These are phyloP conservation scores for Eimeria brunetti DNA, from an alignment of 169 alveolate genomes.

Conservation along the genomic window DNA sequence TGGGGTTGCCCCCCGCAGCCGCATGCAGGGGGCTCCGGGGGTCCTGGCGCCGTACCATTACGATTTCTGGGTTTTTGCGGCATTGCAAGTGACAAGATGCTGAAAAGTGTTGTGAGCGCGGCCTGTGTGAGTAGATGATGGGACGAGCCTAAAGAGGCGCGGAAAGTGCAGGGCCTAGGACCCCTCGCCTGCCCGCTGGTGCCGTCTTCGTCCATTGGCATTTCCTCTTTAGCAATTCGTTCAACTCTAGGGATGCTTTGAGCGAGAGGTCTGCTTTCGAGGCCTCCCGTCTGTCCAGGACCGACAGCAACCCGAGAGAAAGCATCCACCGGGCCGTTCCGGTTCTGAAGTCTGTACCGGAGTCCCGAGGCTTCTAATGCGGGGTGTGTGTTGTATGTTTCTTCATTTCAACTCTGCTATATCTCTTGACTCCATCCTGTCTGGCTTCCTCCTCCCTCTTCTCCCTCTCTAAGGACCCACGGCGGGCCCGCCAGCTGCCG, in stretches of 20 bases:
- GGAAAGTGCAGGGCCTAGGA: slow-evolving; percentile 54
- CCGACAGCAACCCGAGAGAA: not conserved
- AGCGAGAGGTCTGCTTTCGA: not conserved
- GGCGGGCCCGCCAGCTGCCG: not conserved
- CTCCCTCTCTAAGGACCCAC: not conserved
- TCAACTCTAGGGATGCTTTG: not conserved
- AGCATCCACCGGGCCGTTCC: not conserved
- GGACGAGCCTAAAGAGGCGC: slow-evolving; percentile 1
- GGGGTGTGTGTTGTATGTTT: not conserved
- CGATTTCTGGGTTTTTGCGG: not conserved
- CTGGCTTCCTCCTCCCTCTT: not conserved
- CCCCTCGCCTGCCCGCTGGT: slow-evolving; percentile 1
- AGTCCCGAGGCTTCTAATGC: not conserved
- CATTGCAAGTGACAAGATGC: slow-evolving; percentile 7
- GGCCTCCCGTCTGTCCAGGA: not conserved
- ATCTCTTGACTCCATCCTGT: not conserved
- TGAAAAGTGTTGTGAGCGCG: slow-evolving; percentile 1
- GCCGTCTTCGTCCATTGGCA: slow-evolving; percentile 10
- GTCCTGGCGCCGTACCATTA: not conserved
- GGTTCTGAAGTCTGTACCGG: not conserved
- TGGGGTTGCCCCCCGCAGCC: slow-evolving; percentile 37
- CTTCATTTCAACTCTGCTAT: not conserved
- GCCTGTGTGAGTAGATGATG: slow-evolving; percentile 16
- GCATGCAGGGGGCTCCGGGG: not conserved
- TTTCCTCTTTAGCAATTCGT: not conserved